These are phyloP conservation scores for Stagonosporopsis vannaccii DNA, from an alignment of 2,329 filamentous ascomycete species.

Conservation along the genomic window DNA sequence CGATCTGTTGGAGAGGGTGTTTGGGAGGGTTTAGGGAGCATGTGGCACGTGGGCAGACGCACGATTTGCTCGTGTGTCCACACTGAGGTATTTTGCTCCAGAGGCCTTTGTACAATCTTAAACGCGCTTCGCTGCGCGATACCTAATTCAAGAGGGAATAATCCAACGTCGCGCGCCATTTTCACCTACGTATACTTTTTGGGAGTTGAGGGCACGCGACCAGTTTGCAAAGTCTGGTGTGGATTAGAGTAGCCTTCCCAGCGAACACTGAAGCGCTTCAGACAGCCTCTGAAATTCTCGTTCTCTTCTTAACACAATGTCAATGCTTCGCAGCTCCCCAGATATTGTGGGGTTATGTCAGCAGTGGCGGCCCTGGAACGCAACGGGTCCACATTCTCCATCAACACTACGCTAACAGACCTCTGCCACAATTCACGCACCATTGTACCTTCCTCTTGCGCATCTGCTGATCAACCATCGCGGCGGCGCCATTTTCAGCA, in stretches of 20 bases:
- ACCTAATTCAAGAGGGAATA: neutral
- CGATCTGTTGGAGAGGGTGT: conserved; percentile 70
- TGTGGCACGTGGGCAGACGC: neutral
- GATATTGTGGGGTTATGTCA: conserved; percentile 6
- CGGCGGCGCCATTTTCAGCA: conserved; percentile 2
- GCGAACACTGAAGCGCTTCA: neutral
- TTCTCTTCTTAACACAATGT: neutral
- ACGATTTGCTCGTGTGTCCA: neutral
- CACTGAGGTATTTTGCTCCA: neutral
- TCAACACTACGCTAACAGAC: conserved; percentile 17
- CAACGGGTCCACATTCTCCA: conserved; percentile 7
- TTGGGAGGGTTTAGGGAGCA: conserved; percentile 51
- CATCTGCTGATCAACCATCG: neutral
- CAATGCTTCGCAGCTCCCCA: conserved; percentile 3
- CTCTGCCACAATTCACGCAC: conserved; percentile 3
- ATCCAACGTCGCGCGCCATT: neutral
- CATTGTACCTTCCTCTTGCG: neutral
- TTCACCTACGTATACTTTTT: neutral
- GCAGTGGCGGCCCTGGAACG: neutral
- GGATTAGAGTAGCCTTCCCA: neutral
- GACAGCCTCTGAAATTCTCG: neutral
- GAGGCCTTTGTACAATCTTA: neutral
- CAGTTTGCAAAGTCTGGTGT: neutral
- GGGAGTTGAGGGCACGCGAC: neutral
- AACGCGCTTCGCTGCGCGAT: neutral